Conservation (phyloP, 805 yeast genomes). For the Saccharomyces paradoxus region DNA sequence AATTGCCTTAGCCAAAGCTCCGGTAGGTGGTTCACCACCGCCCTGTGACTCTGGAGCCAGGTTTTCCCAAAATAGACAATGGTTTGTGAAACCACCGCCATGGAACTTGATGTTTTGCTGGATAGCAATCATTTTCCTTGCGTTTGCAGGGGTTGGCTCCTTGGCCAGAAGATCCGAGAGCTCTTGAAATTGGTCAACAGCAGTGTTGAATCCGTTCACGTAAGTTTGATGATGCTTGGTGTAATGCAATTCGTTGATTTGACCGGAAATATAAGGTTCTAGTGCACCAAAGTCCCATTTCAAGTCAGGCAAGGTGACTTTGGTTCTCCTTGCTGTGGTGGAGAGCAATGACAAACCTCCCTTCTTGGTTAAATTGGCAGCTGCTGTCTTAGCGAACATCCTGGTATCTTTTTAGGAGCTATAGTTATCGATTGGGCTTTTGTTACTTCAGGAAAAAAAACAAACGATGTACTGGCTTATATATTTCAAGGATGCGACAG, state of each 20-base stretch:
- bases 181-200: slow-evolving; percentile 62
- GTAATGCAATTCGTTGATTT: slow-evolving; percentile 81
- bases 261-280: slow-evolving; percentile 80
- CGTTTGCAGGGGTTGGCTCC: slow-evolving; percentile 36
- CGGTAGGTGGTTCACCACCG: slow-evolving; percentile 59
- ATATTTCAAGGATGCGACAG: background rate
- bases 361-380: slow-evolving; percentile 13
- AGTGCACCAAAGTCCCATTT: slow-evolving; percentile 78
- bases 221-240: slow-evolving; percentile 89
- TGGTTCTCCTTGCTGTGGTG: slow-evolving; percentile 37
- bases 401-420: background rate
- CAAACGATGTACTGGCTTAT: background rate
- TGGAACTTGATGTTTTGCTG: slow-evolving; percentile 79
- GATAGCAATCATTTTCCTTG: slow-evolving; percentile 34
- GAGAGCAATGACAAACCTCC: background rate
- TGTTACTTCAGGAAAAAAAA: background rate
- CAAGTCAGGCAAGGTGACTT: slow-evolving; percentile 71
- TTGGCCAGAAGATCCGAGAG: slow-evolving; percentile 54
- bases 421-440: background rate
- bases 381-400: background rate
- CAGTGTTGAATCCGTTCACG: slow-evolving; percentile 75
- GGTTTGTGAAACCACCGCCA: slow-evolving; percentile 88
- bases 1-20: slow-evolving; percentile 54
- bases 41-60: slow-evolving; percentile 66
- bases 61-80: slow-evolving; percentile 79